A percentile compares a stretch with the other conserved stretches of the same genome.
phyloP scores from a whole-genome alignment of 2,329 filamentous ascomycete genomes.

The Ambrosiella xylebori region DNA sequence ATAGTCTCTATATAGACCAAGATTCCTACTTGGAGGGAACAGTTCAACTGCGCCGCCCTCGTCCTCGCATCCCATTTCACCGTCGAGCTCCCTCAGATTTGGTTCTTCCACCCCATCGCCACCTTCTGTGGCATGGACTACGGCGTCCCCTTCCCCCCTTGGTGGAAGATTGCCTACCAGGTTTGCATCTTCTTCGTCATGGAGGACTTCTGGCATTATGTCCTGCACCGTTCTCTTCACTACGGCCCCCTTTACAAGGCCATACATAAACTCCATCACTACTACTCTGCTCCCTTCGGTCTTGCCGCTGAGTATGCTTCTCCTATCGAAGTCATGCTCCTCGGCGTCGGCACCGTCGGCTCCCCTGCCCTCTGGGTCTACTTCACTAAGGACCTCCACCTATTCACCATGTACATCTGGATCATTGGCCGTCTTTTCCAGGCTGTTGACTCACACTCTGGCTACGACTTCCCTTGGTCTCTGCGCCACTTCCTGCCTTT shows the following conservation, averaged over 20 bases:
- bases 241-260: conserved; percentile 89
- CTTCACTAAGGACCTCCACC: conserved; percentile 73
- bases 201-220: conserved; percentile 98
- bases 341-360: conserved; percentile 73
- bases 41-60: conserved; percentile 84
- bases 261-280: conserved; percentile 98
- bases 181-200: conserved; percentile 88
- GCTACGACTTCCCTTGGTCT: conserved; percentile 97
- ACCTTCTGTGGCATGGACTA: conserved; percentile 82
- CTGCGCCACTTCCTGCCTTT: conserved; percentile 90
- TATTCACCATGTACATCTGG: conserved; percentile 96
- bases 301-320: conserved; percentile 95
- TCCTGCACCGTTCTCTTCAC: conserved; percentile 82
- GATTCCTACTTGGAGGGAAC: conserved; percentile 80
- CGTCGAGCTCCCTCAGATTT: conserved; percentile 95
- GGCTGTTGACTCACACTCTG: conserved; percentile 92
- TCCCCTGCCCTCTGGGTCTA: conserved; percentile 70
- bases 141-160: conserved; percentile 71
- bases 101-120: conserved; percentile 95
- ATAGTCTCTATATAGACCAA: conserved; percentile 35
- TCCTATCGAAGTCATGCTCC: conserved; percentile 88
- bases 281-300: conserved; percentile 94
- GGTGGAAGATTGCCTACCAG: conserved; percentile 77
- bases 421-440: conserved; percentile 87
- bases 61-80: conserved; percentile 94